Conservation (phyloP, 495 filamentous ascomycete species). For the Penicillium macrosclerotiorum region DNA sequence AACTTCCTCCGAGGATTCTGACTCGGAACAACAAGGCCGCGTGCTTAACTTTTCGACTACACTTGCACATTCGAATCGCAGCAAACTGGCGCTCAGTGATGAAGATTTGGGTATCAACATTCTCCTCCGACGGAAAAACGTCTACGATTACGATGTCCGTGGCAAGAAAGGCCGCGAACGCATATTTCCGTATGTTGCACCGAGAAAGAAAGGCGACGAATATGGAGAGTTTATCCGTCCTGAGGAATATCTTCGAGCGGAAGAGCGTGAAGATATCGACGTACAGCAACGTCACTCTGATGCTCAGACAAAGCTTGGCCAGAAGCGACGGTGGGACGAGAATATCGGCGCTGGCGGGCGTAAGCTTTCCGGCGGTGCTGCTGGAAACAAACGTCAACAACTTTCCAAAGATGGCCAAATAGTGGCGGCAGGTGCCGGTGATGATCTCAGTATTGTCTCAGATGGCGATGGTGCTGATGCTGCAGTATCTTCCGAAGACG, state of each 20-base stretch:
- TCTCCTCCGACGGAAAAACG: slow-evolving; percentile 78
- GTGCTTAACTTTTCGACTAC: slow-evolving; percentile 84
- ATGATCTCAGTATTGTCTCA: slow-evolving; percentile 38
- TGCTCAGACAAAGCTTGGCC: slow-evolving; percentile 70
- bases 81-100: slow-evolving; percentile 77
- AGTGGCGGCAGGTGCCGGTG: slow-evolving; percentile 41
- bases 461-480: slow-evolving; percentile 46
- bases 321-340: slow-evolving; percentile 93
- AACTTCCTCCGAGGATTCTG: slow-evolving; percentile 82
- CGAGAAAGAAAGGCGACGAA: slow-evolving; percentile 78
- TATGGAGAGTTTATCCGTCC: slow-evolving; percentile 91
- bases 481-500: slow-evolving; percentile 46
- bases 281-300: slow-evolving; percentile 50
- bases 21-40: slow-evolving; percentile 87
- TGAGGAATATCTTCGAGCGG: slow-evolving; percentile 90
- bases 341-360: slow-evolving; percentile 41
- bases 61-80: slow-evolving; percentile 73
- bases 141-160: slow-evolving; percentile 91
- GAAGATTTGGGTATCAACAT: slow-evolving; percentile 89
- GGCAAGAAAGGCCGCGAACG: slow-evolving; percentile 90
- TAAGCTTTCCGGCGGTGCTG: slow-evolving; percentile 29
- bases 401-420: slow-evolving; percentile 38
- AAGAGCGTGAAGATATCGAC: slow-evolving; percentile 84
- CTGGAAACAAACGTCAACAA: slow-evolving; percentile 45
- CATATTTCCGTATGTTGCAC: slow-evolving; percentile 84